A percentile compares a stretch with the other conserved stretches of the same genome.
These are phyloP conservation scores for Gymnopilus junonius DNA, from an alignment of 768 basidiomycete species.

Conservation along the genomic window DNA sequence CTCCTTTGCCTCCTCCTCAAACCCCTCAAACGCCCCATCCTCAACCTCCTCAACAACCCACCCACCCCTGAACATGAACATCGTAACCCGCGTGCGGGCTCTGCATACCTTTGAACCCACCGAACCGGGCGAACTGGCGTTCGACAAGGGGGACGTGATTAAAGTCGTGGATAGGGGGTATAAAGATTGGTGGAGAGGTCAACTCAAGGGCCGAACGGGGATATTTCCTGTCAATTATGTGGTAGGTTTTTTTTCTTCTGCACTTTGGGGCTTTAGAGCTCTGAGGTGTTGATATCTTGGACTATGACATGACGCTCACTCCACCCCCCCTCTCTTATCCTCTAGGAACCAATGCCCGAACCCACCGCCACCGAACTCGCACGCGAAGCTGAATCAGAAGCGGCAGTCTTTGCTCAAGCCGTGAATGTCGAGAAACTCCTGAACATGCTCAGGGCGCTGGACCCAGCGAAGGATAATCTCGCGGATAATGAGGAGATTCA, in stretches of 20 bases:
- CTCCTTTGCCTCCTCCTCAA: conserved; percentile 17
- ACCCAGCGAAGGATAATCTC: conserved; percentile 78
- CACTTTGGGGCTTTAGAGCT: too few species aligned
- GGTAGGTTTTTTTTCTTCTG: conserved; percentile 46
- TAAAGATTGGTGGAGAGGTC: conserved; percentile 97
- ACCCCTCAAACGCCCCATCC: neutral
- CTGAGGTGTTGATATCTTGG: too few species aligned
- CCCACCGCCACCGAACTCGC: conserved; percentile 78
- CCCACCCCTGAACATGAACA: conserved; percentile 20
- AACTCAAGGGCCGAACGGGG: conserved; percentile 85
- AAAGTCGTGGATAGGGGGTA: conserved; percentile 94
- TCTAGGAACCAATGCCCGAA: conserved; percentile 83
- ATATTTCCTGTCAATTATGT: conserved; percentile 99
- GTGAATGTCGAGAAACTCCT: conserved; percentile 83
- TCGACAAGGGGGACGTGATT: conserved; percentile 92
- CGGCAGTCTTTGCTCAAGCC: conserved; percentile 85
- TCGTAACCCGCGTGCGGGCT: conserved; percentile 86
- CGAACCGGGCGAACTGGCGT: conserved; percentile 88
- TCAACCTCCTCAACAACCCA: neutral
- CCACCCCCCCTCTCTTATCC: neutral
- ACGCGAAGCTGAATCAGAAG: conserved; percentile 85
- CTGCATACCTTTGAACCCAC: conserved; percentile 88
- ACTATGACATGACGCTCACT: too few species aligned
- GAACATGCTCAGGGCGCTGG: conserved; percentile 72
- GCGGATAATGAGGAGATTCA: conserved; percentile 92